Base-by-base conservation (phyloP, 202 grass and related monocot species). In the Saccharum hybrid region DNA sequence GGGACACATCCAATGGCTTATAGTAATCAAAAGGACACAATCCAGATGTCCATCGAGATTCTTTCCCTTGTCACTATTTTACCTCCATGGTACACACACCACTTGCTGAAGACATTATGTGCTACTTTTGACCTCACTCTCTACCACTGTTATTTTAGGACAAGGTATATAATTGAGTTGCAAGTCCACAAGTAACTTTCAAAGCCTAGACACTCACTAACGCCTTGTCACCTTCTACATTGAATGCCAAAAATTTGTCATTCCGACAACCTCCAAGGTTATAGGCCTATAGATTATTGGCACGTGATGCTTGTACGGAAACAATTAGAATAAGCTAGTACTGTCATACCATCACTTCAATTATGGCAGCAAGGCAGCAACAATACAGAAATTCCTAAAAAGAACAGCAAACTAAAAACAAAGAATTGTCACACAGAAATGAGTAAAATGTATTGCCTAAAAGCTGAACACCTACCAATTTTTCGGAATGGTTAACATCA, bases 251-350 rank as follows among this genome's bases (percentile, higher is more conserved):
- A 60, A 9, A 41, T 60, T 57, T 80, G 46, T 37, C 49, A 62
- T 68, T 34, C 6, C 31, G 21, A 68, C 19, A 61, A 66, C 49
- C 63, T 75, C 39, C 54, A 56, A 80, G 36, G 16, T 14, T 16
- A 75, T 65, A 79, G 69, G 43, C 15, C 19, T 10, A 67, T 65
- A 79, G 48, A 46, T 75, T 86, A 39, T 56, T 46, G 28, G 40
- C 30, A 83, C 52, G 13, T 14, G 22, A 74, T 66, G 51, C 15
- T 64, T 21, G n/a, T 46, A 72, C 71, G 40, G n/a, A 86, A 64
- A 52, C 48, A 16, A 52, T 19, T 54, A 54, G 15, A 62, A 61
- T 66, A 81, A 86, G 46, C 69, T 42, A 72, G 54, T 85, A 64
- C 12, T 62, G 30, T 39, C 43, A 80, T 37, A 80, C 14, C 46